Base-by-base conservation (phyloP, 1,284 basidiomycete species). In the Somion occarium region DNA sequence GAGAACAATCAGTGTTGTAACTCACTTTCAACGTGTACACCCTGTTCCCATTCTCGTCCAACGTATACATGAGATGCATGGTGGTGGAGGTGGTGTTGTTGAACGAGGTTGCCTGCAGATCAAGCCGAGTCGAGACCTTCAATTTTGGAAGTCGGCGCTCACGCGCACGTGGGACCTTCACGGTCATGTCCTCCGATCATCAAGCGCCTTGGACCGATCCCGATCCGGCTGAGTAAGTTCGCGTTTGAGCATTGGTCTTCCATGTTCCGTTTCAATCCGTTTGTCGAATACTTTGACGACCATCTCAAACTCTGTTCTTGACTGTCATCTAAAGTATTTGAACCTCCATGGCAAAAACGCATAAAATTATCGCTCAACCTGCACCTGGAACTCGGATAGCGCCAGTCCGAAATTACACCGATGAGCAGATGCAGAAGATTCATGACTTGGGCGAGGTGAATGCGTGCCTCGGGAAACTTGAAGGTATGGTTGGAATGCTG, bases 1-100 rank as follows among this genome's bases (percentile, higher is more conserved):
- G 23, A 13, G 18, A 42, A 11, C 24, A 42, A 3, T 3, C 12
- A 39, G 50, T n/a, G n/a, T 3, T n/a, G 39, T n/a, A 15, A 59
- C 79, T 50, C 56, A 93, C 93, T 69, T 94, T 94, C 60, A 97
- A 80, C 50, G 93, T 95, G 69, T 97, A 97, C 2, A 91, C 58
- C 64, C 92, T 81, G 71, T 85, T 91, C 27, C 93, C 93, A 51
- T 72, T 72, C 56, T 80, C 82, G 65, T 94, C 89, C 50, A 90
- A 63, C 18, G 90, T 92, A 76, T 92, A 93, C 93, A 96, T 95
- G 64, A 95, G 76, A 83, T 95, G 92, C 93, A 96, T 95, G 64
- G 61, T 73, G 69, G 61, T 24, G 44, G 25, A 44, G 47, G 27
- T 23, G 9, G 22, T 37, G 34, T 13, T 37, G 26, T 15, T 34